These are phyloP conservation scores for Leptographium wingfieldii DNA, from an alignment of 2,329 filamentous ascomycete genomes.

Conservation along the genomic window DNA sequence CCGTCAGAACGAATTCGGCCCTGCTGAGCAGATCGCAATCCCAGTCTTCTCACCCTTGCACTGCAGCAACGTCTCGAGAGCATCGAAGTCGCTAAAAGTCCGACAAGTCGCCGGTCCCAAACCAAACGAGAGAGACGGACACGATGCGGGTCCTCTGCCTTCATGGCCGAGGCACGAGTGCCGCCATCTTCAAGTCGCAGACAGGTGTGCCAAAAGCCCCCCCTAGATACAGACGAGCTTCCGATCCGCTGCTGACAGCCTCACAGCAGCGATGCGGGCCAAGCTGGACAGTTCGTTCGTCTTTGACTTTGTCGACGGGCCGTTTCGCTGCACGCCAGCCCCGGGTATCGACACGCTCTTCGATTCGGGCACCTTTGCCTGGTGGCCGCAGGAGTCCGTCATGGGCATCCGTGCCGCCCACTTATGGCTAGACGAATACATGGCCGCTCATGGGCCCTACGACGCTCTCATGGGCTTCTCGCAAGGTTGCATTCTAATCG, in stretches of 20 bases:
- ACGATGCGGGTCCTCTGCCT: conserved; percentile 23
- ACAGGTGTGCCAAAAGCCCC: conserved; percentile 15
- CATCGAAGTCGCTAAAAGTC: not conserved
- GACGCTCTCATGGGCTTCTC: conserved; percentile 25
- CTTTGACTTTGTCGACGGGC: conserved; percentile 24
- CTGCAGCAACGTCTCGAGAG: not conserved
- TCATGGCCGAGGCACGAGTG: conserved; percentile 25
- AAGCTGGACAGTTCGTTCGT: conserved; percentile 19
- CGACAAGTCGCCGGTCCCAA: not conserved
- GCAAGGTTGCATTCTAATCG: conserved; percentile 25
- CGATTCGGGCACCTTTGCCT: conserved; percentile 16
- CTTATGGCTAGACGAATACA: conserved; percentile 22
- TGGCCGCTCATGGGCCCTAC: conserved; percentile 21
- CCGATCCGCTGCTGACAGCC: not conserved
- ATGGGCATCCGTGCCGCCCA: conserved; percentile 22
- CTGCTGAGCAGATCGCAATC: too few species aligned
- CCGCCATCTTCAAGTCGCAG: conserved; percentile 23
- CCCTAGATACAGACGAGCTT: not conserved
- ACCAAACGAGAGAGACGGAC: not conserved
- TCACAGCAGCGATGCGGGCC: conserved; percentile 21
- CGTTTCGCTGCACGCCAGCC: conserved; percentile 18
- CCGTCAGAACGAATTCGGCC: too few species aligned
- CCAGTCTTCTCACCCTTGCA: too few species aligned
- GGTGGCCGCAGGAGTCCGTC: conserved; percentile 17
- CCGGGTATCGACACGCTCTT: conserved; percentile 23